phyloP scores from a whole-genome alignment of 179 eudicot genomes.

The Actinidia chinensis region DNA sequence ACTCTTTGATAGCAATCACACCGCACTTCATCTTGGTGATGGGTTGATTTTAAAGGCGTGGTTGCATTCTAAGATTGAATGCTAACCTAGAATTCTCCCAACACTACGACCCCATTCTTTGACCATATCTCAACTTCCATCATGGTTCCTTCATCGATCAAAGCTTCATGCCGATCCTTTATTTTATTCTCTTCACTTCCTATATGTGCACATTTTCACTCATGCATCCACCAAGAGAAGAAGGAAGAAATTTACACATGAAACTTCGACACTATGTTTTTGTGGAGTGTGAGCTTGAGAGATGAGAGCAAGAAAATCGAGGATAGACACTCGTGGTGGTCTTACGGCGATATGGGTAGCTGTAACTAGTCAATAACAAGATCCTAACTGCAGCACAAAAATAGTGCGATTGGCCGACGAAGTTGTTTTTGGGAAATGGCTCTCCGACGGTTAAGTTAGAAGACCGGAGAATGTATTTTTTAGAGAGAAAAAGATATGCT shows the following conservation, averaged over 20 bases:
- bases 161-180: slow-evolving; percentile 55
- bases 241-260: neutral
- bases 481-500: no score
- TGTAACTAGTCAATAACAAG: no score
- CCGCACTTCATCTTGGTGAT: slow-evolving; percentile 31
- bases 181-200: neutral
- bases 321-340: no score
- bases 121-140: slow-evolving; percentile 20
- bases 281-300: no score
- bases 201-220: neutral
- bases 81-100: slow-evolving; percentile 64
- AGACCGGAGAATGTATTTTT: no score
- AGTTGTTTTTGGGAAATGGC: no score
- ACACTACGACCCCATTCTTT: slow-evolving; percentile 22
- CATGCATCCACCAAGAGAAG: neutral
- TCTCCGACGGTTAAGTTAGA: no score
- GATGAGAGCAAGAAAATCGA: no score
- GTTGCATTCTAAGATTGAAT: slow-evolving; percentile 79
- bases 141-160: slow-evolving; percentile 50
- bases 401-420: no score
- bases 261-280: neutral
- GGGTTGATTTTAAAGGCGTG: slow-evolving; percentile 70
- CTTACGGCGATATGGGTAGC: no score
- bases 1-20: slow-evolving; percentile 53
- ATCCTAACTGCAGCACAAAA: no score